Percentiles rank a stretch among this genome's conserved stretches.
Evolutionary conservation across 257 asterid species (phyloP).

Genomic region (Penstemon barbatus): DNA sequence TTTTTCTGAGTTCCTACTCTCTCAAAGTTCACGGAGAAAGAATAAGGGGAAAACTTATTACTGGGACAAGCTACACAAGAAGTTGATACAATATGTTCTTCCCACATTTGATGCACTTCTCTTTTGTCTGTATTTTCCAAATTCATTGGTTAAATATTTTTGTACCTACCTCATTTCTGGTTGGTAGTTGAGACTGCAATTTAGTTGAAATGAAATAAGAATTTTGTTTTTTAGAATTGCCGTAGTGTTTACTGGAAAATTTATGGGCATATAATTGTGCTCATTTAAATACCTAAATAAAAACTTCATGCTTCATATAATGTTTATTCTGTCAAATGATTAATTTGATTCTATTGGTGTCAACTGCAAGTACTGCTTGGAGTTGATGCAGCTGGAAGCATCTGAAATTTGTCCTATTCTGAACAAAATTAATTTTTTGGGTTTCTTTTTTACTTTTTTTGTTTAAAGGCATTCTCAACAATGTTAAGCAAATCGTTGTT

Average conservation of each 20-base stretch:
- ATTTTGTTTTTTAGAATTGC: neutral
- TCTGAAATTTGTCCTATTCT: neutral
- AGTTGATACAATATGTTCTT: neutral
- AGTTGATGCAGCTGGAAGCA: neutral
- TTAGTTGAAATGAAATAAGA: neutral
- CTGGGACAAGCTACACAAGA: constrained; percentile 7
- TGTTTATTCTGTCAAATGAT: too few species aligned
- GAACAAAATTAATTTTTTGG: neutral
- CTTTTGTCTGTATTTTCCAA: neutral
- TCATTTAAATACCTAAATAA: too few species aligned
- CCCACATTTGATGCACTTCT: neutral
- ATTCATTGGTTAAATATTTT: neutral
- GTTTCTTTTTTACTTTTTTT: neutral
- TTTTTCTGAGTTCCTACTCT: constrained; percentile 1
- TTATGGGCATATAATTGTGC: too few species aligned
- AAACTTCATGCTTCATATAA: too few species aligned
- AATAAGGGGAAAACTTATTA: constrained; percentile 1
- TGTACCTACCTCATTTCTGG: neutral
- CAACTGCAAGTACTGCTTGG: neutral
- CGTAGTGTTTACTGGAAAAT: neutral
- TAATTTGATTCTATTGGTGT: neutral
- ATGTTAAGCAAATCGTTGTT: neutral
- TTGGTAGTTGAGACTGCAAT: neutral
- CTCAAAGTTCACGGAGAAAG: neutral
- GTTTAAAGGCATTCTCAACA: constrained; percentile 2